Base-by-base conservation (phyloP, 345 rosid species). In the Citrus medica region DNA sequence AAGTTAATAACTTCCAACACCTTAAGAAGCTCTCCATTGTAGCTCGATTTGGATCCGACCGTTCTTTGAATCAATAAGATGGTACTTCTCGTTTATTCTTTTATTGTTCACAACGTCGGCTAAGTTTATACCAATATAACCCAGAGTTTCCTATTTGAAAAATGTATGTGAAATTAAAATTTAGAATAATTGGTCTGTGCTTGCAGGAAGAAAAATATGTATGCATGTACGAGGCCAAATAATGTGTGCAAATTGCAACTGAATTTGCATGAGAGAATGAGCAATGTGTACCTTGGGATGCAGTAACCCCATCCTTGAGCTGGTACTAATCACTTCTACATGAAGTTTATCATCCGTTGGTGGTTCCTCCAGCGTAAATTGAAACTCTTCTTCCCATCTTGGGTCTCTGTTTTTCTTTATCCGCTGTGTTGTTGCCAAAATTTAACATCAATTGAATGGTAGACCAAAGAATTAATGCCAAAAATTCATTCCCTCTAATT, bases 381-480 rank as follows among this genome's bases (percentile, higher is more conserved):
- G 91, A 79, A 92, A 94, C 68, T 93, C 97, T 78, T 94, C 99
- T 63, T 91, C 98, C 98, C 97, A 94, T 82, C 93, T 92, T 8
- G 99, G 99, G 63, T 92, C 98, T 85, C 99, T 82, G 83, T 83
- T 90, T 86, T 92, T 94, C 92, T 90, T 92, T 71, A 94, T 61
- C 48, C 85, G 84, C 99, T 96, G 88, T 71, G 77, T 59, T 28
- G 22, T 75, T 55, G 66, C 10, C 40, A 59, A 58, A 13, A 69
- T 32, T 13, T 56, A 21, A 14, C 30, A 55, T 73, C 4, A 67
- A 27, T 66, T 22, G n/a, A 42, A 14, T 51, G 7, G 9, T n/a
- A 53, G 24, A 76, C 55, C 25, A 19, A 5, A 46, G n/a, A 61
- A 33, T 42, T 40, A 27, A 22, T 46, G 33, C 33, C 33, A 32